Base-by-base conservation (phyloP, 2,329 filamentous ascomycete genomes). In the Colletotrichum caudatum region DNA sequence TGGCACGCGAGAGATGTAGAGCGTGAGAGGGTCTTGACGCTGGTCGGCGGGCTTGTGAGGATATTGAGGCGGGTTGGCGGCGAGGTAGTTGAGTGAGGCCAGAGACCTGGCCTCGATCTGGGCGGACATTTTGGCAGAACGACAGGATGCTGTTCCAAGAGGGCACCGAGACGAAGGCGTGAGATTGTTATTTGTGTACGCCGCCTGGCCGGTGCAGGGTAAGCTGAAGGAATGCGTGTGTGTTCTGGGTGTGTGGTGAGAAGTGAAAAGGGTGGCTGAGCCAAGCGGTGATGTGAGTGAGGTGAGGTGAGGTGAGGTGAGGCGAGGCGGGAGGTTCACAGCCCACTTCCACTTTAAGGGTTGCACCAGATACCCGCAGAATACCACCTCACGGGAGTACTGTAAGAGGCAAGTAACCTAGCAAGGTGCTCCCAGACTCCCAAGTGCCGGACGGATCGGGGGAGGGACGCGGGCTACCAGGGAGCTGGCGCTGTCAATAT, bases 1-100 rank as follows among this genome's bases (percentile, higher is more conserved):
- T 1, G 96, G 96, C 0, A 99, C 95, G 75, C 95, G 87, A 46
- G 95, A 94, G 75, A 99, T 97, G 82, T 99, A 99, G 51, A 99
- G 88, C 2, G 91, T 90, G 62, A 98, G 81, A 5, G 94, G 90
- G 61, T 94, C 90, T 74, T 91, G 88, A 74, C 85, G 88, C 76
- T 88, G 84, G 75, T 92, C 90, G 3, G 90, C 89, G 6, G 93
- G 92, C 78, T 93, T 93, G 77, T 92, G 88, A 61, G 94, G 94
- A 80, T 97, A 96, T 76, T 91, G 88, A 58, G 96, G 95, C 53
- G 95, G 96, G 77, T 97, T 94, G 63, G 92, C 89, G 74, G 96
- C 95, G 74, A 98, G 88, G 53, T 88, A 84, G 74, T 94, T 96
- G 74, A 99, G 87, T 64, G 90, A 87, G 64, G 93, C 92, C 56